Percentiles rank a stretch among this genome's conserved stretches.
phyloP scores from a whole-genome alignment of 495 filamentous ascomycete species.

The Penicillium cinerascens region DNA sequence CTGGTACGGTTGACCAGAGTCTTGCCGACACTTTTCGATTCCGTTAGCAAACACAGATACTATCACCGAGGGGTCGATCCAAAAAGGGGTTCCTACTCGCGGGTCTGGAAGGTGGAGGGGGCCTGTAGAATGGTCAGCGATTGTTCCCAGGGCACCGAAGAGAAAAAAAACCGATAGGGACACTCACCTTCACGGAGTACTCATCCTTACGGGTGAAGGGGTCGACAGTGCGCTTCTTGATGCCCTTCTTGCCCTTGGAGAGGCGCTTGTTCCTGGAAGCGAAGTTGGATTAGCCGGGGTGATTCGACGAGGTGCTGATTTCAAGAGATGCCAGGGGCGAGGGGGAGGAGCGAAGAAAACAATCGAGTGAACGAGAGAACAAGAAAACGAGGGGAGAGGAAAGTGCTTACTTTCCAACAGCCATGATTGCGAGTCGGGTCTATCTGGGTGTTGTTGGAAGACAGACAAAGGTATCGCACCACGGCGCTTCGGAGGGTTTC shows the following conservation, averaged over 20 bases:
- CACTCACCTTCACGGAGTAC: conserved; percentile 88
- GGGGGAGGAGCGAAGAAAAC: background rate
- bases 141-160: background rate
- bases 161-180: background rate
- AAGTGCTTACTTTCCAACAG: conserved; percentile 81
- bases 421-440: conserved; percentile 68
- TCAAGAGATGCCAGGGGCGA: background rate
- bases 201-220: conserved; percentile 98
- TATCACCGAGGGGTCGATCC: background rate
- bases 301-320: conserved; percentile 1
- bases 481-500: conserved; percentile 39
- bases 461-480: conserved; percentile 46
- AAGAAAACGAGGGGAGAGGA: conserved; percentile 12
- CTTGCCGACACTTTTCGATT: conserved; percentile 79
- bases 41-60: conserved; percentile 10
- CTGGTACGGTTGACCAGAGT: conserved; percentile 98
- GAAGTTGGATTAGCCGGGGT: conserved; percentile 17
- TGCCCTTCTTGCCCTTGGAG: conserved; percentile 99
- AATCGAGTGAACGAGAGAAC: background rate
- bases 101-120: conserved; percentile 87
- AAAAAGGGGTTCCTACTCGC: conserved; percentile 70
- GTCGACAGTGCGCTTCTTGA: conserved; percentile 98
- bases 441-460: conserved; percentile 40
- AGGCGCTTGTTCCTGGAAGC: conserved; percentile 93
- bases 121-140: conserved; percentile 55